Conservation (phyloP, 2,329 filamentous ascomycete genomes). For the Cryphonectria nitschkei region DNA sequence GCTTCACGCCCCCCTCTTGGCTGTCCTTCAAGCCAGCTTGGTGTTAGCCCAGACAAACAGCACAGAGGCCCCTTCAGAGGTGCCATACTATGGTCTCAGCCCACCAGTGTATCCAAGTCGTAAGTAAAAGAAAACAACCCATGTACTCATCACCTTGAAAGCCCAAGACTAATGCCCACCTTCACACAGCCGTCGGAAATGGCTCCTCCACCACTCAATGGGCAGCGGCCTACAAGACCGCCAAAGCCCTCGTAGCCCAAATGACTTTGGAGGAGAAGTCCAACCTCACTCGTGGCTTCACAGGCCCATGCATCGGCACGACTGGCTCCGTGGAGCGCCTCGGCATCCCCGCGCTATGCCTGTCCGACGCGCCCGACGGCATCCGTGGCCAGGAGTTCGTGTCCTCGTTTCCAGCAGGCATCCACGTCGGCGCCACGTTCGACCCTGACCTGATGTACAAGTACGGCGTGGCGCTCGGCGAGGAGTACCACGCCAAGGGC, state of each 20-base stretch:
- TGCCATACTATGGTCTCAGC: conserved; percentile 41
- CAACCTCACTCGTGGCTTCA: conserved; percentile 43
- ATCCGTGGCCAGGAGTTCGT: conserved; percentile 41
- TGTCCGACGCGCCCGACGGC: conserved; percentile 47
- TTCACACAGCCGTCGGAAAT: conserved; percentile 33
- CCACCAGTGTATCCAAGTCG: conserved; percentile 41
- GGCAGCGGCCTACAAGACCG: conserved; percentile 41
- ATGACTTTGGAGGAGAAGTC: conserved; percentile 46
- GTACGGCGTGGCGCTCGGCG: conserved; percentile 69
- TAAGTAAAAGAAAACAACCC: conserved; percentile 23
- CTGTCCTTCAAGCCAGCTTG: conserved; percentile 19
- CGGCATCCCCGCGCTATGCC: conserved; percentile 46
- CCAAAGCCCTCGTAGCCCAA: conserved; percentile 41
- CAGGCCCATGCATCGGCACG: conserved; percentile 40
- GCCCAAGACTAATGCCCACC: conserved; percentile 12
- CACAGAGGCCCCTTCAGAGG: conserved; percentile 32
- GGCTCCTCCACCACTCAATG: conserved; percentile 38
- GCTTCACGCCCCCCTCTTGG: conserved; percentile 13
- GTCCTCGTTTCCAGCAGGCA: conserved; percentile 64
- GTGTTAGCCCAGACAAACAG: conserved; percentile 20
- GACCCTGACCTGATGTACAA: conserved; percentile 67
- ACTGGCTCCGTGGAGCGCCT: conserved; percentile 40
- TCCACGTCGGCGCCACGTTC: conserved; percentile 73
- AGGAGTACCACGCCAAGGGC: conserved; percentile 70
- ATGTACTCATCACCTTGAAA: fast-evolving